These are phyloP conservation scores for Neurospora sp. DNA, from an alignment of 495 filamentous ascomycete species.

Conservation along the genomic window DNA sequence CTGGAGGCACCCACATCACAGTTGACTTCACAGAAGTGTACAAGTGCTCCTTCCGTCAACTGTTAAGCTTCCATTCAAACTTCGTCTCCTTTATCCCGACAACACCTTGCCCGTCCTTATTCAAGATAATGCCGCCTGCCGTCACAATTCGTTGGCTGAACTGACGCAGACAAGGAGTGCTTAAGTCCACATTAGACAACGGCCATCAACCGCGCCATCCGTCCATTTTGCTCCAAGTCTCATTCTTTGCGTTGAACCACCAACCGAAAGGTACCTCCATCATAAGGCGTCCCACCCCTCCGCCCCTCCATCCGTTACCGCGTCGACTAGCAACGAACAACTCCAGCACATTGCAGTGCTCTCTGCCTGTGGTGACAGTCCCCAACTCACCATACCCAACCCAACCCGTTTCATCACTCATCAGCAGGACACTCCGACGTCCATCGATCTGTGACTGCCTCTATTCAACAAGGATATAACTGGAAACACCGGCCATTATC, in stretches of 20 bases:
- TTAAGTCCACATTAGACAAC: neutral
- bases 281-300: neutral
- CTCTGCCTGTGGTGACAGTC: neutral
- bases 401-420: neutral
- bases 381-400: neutral
- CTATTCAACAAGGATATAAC: neutral
- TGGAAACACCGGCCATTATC: neutral
- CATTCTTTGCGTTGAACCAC: neutral
- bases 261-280: neutral
- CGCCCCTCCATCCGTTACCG: neutral
- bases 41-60: neutral
- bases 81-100: neutral
- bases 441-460: neutral
- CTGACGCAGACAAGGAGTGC: neutral
- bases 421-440: neutral
- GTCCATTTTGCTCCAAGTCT: neutral
- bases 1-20: neutral
- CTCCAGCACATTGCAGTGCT: neutral
- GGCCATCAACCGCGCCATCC: neutral
- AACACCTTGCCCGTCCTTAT: neutral
- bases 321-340: neutral
- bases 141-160: neutral
- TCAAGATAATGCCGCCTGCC: neutral
- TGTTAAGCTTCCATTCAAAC: neutral
- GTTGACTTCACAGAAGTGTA: neutral